Percentiles rank a stretch among this genome's conserved stretches.
Evolutionary conservation across 371 early-diverging fungal species (phyloP).

Genomic region (Dentiscutata heterogama): DNA sequence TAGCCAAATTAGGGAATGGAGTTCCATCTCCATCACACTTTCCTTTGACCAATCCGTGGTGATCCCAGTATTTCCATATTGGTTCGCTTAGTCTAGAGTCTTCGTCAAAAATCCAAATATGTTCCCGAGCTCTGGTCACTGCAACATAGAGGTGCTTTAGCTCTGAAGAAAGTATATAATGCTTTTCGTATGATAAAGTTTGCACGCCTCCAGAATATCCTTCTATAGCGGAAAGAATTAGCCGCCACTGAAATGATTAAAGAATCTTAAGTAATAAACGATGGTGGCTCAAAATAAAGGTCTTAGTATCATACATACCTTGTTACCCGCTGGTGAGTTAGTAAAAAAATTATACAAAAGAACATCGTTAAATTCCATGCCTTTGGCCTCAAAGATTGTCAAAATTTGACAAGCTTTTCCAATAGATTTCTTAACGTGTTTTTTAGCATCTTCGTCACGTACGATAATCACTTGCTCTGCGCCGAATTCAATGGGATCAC

Average conservation of each 20-base stretch:
- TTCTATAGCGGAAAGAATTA: slow-evolving; percentile 25
- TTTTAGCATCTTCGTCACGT: slow-evolving; percentile 20
- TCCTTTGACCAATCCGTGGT: not conserved
- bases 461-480: slow-evolving; percentile 40
- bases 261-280: not conserved
- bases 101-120: slow-evolving; percentile 35
- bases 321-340: not conserved
- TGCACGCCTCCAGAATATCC: not conserved
- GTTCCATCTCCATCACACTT: not conserved
- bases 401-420: slow-evolving; percentile 3
- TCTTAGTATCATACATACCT: no score
- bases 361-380: slow-evolving; percentile 40
- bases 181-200: not conserved
- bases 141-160: slow-evolving; percentile 43
- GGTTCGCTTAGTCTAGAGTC: not conserved
- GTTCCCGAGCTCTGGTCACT: slow-evolving; percentile 35
- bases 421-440: not conserved
- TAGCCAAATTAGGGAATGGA: slow-evolving; percentile 1
- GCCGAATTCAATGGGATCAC: slow-evolving; percentile 19
- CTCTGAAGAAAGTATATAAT: slow-evolving; percentile 42
- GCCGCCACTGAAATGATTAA: slow-evolving; percentile 27
- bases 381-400: slow-evolving; percentile 34
- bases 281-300: not conserved
- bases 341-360: slow-evolving; percentile 44
- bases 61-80: slow-evolving; percentile 28